Base-by-base conservation (phyloP, 257 asterid genomes). In the Asclepias syriaca region DNA sequence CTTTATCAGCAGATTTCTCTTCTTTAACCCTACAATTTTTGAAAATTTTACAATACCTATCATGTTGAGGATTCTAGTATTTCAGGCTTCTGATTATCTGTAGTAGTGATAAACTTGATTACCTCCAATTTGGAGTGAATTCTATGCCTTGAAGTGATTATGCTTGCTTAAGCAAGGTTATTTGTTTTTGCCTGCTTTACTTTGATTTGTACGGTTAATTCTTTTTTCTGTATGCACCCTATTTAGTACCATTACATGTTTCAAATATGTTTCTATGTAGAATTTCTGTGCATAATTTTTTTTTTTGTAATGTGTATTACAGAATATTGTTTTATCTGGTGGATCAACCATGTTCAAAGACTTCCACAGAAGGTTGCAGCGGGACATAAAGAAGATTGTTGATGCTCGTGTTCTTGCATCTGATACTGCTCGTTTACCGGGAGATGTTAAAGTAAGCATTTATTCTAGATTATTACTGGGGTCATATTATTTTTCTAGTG, bases 321-420 rank as follows among this genome's bases (percentile, higher is more conserved):
- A 95, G 99, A 95, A 92, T 77, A 78, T 95, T 75, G 96, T 95
- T 68, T 78, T 95, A 74, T 95, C 99, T 56, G 98, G 99, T 71
- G 99, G 98, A 72, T 88, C 99, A 78, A 90, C 96, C 77, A 90
- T 92, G 98, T 95, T 95, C 84, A 92, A 95, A 82, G 99, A 88
- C 77, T 95, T 95, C 86, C 85, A 81, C 74, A 80, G 89, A 80
- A 86, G 99, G 84, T 81, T 92, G 85, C 98, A 95, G 74, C 80
- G 98, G 48, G 98, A 95, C 79, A 68, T 92, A 54, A 92, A 86
- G 76, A 95, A 95, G 87, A 92, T 86, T 68, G 98, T 92, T 34
- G 96, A 92, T 85, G 92, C 89, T 66, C 92, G 98, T 56, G 85
- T 86, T 71, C 90, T 78, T 76, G 96, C 89, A 53, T 84, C 96